These are phyloP conservation scores for Chiua sp. DNA, from an alignment of 1,284 basidiomycete species.

Conservation along the genomic window DNA sequence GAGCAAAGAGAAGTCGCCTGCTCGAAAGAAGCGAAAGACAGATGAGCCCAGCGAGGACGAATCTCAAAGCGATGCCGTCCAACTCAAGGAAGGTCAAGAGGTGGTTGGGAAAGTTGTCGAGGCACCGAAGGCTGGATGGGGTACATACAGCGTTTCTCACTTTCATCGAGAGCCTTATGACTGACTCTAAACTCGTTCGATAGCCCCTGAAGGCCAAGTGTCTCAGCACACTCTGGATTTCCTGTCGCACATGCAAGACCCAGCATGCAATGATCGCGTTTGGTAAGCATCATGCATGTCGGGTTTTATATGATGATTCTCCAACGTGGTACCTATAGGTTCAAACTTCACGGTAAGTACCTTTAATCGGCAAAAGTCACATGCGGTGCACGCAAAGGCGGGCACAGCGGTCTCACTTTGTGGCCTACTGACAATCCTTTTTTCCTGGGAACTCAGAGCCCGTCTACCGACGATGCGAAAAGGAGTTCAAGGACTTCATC, in stretches of 20 bases:
- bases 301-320: not conserved
- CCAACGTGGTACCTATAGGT: constrained; percentile 50
- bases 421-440: constrained; percentile 3
- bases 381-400: too few relatives aligned
- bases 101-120: constrained; percentile 71
- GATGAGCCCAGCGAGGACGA: constrained; percentile 37
- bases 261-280: constrained; percentile 84
- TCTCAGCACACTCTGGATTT: constrained; percentile 87
- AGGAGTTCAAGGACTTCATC: constrained; percentile 88
- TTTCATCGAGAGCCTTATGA: not conserved
- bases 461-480: constrained; percentile 81
- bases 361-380: too few relatives aligned
- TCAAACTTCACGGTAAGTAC: constrained; percentile 73
- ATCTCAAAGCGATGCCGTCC: constrained; percentile 48
- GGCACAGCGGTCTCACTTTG: too few relatives aligned
- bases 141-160: constrained; percentile 45
- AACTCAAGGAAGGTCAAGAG: constrained; percentile 70
- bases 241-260: constrained; percentile 70
- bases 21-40: constrained; percentile 25
- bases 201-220: constrained; percentile 86
- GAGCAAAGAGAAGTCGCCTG: constrained; percentile 12
- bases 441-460: constrained; percentile 64
- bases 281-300: constrained; percentile 56
- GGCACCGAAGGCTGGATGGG: constrained; percentile 82
- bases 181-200: not conserved